Base-by-base conservation (phyloP, 140 eudicot species). In the Bidens hawaiensis region DNA sequence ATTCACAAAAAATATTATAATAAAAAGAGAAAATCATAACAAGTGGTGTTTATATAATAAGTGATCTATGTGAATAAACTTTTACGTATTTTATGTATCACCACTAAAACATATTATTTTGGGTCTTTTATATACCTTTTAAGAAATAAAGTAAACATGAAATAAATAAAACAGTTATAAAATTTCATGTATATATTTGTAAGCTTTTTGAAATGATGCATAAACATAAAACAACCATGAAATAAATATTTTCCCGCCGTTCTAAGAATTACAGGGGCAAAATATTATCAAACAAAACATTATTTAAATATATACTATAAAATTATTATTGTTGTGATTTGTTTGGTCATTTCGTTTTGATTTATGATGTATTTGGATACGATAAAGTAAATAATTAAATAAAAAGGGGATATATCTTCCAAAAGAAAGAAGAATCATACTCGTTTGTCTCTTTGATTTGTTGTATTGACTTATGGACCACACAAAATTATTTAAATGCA, bases 391-490 rank as follows among this genome's bases (percentile, higher is more conserved):
- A 18, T n/a, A n/a, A n/a, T 4, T 22, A 23, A 11, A 10, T 19
- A 48, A 21, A 52, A 52, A 34, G n/a, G 15, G 27, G 25, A 24
- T 52, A 38, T 24, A 52, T 52, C 18, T 52, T 52, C n/a, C 1
- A 10, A 23, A 23, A 52, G 11, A 50, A 50, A 52, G 33, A 4
- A 52, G 59, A n/a, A 42, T 7, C 11, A 9, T 22, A 49, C 15
- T 25, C 49, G 12, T 51, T 22, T 51, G 30, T 61, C 45, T 41
- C 31, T 53, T 30, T 40, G 10, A 49, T 18, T 36, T 60, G 5
- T 60, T 70, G 31, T 26, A 52, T 70, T 41, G 56, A 25, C 63
- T 38, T 62, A n/a, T 64, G 60, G 65, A 63, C 71, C 71, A 63
- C 71, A 16, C 7, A 30, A 60, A 27, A 23, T 24, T 26, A 26